Conservation (phyloP, 148 eudicot species). For the Fallopia convolvulus region DNA sequence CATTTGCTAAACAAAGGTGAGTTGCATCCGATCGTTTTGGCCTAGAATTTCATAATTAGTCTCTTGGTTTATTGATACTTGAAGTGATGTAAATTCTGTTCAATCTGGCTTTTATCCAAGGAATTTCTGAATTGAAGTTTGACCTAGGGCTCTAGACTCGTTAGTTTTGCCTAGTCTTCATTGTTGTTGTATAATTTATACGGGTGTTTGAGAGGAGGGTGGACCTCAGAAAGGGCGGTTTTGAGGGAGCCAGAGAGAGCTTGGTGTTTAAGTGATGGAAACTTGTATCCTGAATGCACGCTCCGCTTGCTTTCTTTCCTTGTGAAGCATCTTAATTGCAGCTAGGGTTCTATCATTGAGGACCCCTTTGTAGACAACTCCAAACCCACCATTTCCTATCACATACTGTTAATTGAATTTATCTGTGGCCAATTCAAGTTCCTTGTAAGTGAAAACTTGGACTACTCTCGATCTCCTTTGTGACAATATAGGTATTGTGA, state of each 20-base stretch:
- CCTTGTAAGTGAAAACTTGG: conserved; percentile 82
- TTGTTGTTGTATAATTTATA: no score
- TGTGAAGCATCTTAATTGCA: conserved; percentile 63
- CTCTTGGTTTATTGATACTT: no score
- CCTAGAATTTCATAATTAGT: no score
- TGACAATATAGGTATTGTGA: conserved; percentile 20
- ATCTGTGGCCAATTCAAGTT: conserved; percentile 70
- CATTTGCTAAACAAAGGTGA: no score
- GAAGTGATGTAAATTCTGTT: no score
- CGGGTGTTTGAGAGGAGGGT: conserved; percentile 14
- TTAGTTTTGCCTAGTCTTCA: no score
- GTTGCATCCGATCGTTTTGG: no score
- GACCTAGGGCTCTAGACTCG: no score
- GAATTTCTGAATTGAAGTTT: no score
- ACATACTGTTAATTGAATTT: conserved; percentile 51
- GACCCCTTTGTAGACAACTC: conserved; percentile 66
- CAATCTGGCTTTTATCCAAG: no score
- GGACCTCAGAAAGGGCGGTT: conserved; percentile 46
- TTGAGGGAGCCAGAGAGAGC: conserved; percentile 50
- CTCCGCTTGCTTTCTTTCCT: conserved; percentile 77
- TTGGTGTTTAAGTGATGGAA: not conserved
- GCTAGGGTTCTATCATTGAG: conserved; percentile 58
- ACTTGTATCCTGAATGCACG: conserved; percentile 87
- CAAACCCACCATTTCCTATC: conserved; percentile 59
- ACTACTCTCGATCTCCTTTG: conserved; percentile 39